Base-by-base conservation (phyloP, 352 stramenopile species). In the Globisporangium paroecandrum region DNA sequence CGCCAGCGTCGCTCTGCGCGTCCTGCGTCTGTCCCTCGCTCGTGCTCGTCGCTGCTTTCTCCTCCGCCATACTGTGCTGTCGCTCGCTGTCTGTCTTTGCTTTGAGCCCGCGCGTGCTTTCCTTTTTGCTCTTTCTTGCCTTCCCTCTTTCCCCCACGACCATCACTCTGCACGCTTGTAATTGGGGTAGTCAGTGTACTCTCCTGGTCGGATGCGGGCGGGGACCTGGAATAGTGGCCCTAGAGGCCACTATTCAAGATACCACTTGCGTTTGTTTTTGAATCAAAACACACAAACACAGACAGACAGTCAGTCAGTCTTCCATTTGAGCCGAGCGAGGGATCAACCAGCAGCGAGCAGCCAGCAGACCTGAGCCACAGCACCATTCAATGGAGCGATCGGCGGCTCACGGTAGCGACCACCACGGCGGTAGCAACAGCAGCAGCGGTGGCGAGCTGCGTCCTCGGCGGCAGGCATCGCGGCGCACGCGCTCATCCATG, bases 391-490 rank as follows among this genome's bases (percentile, higher is more conserved):
- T 65, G 60, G 60, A 65, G 20, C 60, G 60, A 41, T 41, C 43
- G 27, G 27, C 18, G n/a, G 15, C 47, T n/a, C 25, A 41, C 29
- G 41, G 43, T 34, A 46, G 27, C 29, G 24, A 65, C 29, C 32
- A 49, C 32, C 56, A 61, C 29, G 10, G 29, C 32, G 24, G 29
- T 20, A 47, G 29, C 5, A 24, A 22, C 32, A 41, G n/a, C 12
- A 20, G 13, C 55, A 25, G 34, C 18, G 22, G 72, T 68, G 38
- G 53, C 1, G 59, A 60, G 49, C 22, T 32, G 20, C 72, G 80
- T 1, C 75, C 79, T 8, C 73, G 78, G 5, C 73, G 81, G 10
- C 69, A 83, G 56, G 73, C 66, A n/a, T 69, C 77, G 20, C 79
- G 82, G 3, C 62, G 73, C 38, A 85, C 76, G 25, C 78, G 81